These are phyloP conservation scores for Amniculicola lignicola DNA, from an alignment of 495 filamentous ascomycete species.

Conservation along the genomic window DNA sequence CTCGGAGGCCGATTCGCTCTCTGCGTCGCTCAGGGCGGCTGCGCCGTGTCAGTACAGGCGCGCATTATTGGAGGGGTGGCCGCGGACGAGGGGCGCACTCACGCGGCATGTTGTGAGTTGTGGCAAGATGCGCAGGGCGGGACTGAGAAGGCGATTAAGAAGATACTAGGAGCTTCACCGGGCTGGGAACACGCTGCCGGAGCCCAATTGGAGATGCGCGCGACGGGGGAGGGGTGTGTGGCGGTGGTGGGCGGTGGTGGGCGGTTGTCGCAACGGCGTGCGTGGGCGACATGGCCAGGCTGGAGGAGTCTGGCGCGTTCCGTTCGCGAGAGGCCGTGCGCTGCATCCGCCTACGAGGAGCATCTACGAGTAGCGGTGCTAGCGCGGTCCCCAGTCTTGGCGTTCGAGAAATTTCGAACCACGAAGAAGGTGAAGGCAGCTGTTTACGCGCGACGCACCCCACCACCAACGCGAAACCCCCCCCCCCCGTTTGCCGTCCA, in stretches of 20 bases:
- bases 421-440: constrained; percentile 4
- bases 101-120: constrained; percentile 29
- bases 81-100: constrained; percentile 5
- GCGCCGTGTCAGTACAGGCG: constrained; percentile 6
- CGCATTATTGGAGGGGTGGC: not conserved
- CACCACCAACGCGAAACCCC: constrained; percentile 7
- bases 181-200: not conserved
- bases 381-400: no score
- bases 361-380: no score
- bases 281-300: constrained; percentile 1
- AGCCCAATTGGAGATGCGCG: constrained; percentile 4
- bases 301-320: constrained; percentile 9
- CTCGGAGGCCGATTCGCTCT: constrained; percentile 23
- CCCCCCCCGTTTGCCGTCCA: constrained; percentile 7
- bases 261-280: not conserved
- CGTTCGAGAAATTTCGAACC: constrained; percentile 13
- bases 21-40: constrained; percentile 42
- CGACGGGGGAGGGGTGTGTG: not conserved
- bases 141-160: not conserved
- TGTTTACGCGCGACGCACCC: constrained; percentile 14
- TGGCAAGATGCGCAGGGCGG: not conserved
- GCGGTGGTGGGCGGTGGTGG: not conserved
- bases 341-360: no score
- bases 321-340: constrained; percentile 11
- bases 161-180: not conserved